A percentile compares a stretch with the other conserved stretches of the same genome.
phyloP scores from a whole-genome alignment of 179 eudicot genomes.

The Silene vulgaris region DNA sequence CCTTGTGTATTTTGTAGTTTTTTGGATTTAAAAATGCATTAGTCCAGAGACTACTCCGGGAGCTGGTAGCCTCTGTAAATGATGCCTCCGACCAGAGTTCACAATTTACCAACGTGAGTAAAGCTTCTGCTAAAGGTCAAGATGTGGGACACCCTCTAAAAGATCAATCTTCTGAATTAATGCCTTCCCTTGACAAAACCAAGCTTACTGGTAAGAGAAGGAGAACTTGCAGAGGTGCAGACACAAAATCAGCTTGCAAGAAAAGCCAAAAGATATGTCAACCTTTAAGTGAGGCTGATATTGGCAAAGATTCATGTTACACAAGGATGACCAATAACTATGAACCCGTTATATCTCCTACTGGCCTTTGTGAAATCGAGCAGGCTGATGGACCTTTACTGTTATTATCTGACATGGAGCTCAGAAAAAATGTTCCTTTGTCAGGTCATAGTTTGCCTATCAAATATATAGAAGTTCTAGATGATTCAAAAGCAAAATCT shows the following conservation, averaged over 20 bases:
- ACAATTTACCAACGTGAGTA: constrained; percentile 27
- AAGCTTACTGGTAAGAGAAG: constrained; percentile 58
- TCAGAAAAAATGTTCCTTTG: constrained; percentile 20
- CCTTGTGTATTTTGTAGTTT: constrained; percentile 49
- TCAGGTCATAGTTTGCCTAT: constrained; percentile 24
- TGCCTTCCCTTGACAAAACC: constrained; percentile 32
- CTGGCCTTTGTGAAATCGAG: constrained; percentile 20
- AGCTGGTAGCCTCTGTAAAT: constrained; percentile 59
- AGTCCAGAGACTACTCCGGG: constrained; percentile 85
- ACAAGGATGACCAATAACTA: constrained; percentile 19
- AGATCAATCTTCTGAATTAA: constrained; percentile 35
- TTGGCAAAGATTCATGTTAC: constrained; percentile 17
- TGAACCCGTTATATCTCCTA: constrained; percentile 23
- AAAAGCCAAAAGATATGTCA: constrained; percentile 25
- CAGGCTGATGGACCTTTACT: constrained; percentile 25
- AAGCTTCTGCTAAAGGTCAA: constrained; percentile 34
- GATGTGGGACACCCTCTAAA: constrained; percentile 24
- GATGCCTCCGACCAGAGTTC: constrained; percentile 46
- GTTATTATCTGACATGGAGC: constrained; percentile 29
- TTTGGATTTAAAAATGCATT: constrained; percentile 85
- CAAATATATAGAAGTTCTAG: constrained; percentile 28
- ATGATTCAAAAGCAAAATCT: constrained; percentile 26
- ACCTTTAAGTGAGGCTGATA: constrained; percentile 23
- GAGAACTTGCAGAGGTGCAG: constrained; percentile 36
- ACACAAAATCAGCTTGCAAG: constrained; percentile 23